phyloP scores from a whole-genome alignment of 2,329 filamentous ascomycete species.

The Ophiognomonia clavigignenti-juglandacearum region DNA sequence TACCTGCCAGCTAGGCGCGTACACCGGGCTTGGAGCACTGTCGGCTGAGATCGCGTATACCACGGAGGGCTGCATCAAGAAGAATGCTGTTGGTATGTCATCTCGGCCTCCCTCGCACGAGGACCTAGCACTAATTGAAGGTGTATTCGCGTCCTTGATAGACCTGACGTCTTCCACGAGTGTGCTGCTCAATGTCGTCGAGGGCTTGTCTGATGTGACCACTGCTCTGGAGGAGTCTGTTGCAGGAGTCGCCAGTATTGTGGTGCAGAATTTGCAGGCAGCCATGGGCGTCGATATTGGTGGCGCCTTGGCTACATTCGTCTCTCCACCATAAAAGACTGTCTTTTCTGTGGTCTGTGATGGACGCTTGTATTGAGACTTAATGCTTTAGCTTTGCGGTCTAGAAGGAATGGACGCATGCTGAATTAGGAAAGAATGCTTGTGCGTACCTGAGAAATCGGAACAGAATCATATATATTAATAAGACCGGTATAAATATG shows the following conservation, averaged over 20 bases:
- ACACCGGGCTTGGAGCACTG: neutral
- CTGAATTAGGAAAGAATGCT: too few relatives aligned
- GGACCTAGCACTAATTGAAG: too few relatives aligned
- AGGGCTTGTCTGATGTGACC: neutral
- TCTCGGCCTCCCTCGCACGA: neutral
- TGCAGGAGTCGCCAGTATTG: neutral
- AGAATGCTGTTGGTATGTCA: neutral
- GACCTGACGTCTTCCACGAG: neutral
- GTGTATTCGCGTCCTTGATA: neutral
- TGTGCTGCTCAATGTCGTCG: neutral
- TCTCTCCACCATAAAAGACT: too few relatives aligned
- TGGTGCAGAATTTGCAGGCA: neutral
- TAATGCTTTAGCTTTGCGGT: too few relatives aligned
- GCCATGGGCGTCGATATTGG: neutral
- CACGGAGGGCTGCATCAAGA: slow-evolving; percentile 1
- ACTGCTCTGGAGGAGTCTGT: neutral
- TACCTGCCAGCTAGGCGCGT: neutral
- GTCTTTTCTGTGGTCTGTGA: too few relatives aligned
- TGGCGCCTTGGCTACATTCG: neutral
- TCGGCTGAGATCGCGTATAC: slow-evolving; percentile 2
- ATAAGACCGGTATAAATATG: too few relatives aligned
- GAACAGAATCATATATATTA: too few relatives aligned
- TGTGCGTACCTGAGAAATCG: too few relatives aligned
- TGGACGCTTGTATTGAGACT: too few relatives aligned
- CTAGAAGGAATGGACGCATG: too few relatives aligned